Evolutionary conservation across 306 rosid genomes (phyloP), one percentile per base, ranked within the genome.

Genomic region (Fragaria iinumae): DNA sequence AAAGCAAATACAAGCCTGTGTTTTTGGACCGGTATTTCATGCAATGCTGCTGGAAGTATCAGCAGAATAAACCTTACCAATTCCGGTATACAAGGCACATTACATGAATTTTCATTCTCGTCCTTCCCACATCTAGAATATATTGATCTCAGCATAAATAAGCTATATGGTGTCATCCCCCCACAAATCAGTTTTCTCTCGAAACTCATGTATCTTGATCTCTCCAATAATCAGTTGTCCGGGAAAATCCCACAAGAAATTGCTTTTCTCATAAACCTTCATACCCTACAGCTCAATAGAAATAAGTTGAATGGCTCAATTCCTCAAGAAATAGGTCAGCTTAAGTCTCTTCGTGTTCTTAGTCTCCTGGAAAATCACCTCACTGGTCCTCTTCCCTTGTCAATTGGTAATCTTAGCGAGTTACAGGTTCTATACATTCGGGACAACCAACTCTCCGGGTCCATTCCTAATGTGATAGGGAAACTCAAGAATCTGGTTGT

Each of bases 361-460:
- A 43, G 64, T 27, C 55, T 83, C 52, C 8, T 44, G 41, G 73
- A 70, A 50, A 81, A 81, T 63, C 27, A 66, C 5, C 84, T 81
- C 36, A 76, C 21, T 18, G 77, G 80, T 41, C 23, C 68, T 18
- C 72, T 81, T 62, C 81, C 81, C 1, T 21, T 2, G 23, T 49
- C 80, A 62, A 27, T 82, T 8, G 88, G 85, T 52, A 70, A 74
- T 21, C 21, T 85, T 62, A 75, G 67, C 50, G 75, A 76, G 29
- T 71, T 85, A 73, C 14, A 69, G 59, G 32, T 12, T 18, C 55
- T 81, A 44, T 56, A 78, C 67, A 47, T 85, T 21, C 82, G 81
- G 0, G 76, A 79, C 77, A 85, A 85, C 76, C 66, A 13, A 12
- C 45, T 85, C 63, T 74, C 86, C 0, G 83, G 88, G 18, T 29